phyloP scores from a whole-genome alignment of 2,329 filamentous ascomycete species.

The Colletotrichum paranaense region DNA sequence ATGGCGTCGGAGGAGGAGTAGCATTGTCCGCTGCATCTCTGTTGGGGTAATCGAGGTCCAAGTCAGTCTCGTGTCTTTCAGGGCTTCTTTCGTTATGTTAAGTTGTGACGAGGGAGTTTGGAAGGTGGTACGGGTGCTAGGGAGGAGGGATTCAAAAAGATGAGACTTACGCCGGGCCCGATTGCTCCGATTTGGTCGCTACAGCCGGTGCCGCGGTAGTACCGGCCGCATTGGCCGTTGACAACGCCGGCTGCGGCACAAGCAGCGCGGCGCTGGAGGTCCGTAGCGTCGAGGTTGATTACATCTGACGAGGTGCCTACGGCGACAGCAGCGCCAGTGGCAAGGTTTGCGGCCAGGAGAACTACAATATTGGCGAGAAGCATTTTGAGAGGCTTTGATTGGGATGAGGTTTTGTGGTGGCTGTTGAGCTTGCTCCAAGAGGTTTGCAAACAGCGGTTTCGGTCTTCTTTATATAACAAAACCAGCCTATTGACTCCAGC shows the following conservation, averaged over 20 bases:
- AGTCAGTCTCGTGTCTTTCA: too few relatives aligned
- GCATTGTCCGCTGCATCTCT: slow-evolving; percentile 10
- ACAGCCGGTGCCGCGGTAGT: slow-evolving; percentile 3
- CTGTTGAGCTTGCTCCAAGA: too few relatives aligned
- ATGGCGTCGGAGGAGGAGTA: not conserved
- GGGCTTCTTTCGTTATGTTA: not conserved
- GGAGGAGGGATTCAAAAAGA: not conserved
- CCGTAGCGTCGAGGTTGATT: not conserved
- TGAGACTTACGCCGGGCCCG: not conserved
- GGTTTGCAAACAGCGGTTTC: too few relatives aligned
- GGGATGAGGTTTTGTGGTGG: too few relatives aligned
- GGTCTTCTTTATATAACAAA: too few relatives aligned
- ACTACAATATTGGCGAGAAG: not conserved
- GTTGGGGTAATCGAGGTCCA: too few relatives aligned
- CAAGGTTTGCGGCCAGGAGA: not conserved
- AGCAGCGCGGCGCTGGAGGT: slow-evolving; percentile 2
- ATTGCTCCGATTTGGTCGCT: slow-evolving; percentile 1
- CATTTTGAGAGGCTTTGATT: not conserved
- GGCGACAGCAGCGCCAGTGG: not conserved
- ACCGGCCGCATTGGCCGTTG: not conserved
- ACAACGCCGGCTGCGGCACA: not conserved
- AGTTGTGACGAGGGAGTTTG: not conserved
- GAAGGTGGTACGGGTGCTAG: not conserved
- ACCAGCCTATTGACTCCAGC: too few relatives aligned
- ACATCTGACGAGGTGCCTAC: not conserved